Conservation (phyloP, 306 rosid genomes). For the Inga laurina region DNA sequence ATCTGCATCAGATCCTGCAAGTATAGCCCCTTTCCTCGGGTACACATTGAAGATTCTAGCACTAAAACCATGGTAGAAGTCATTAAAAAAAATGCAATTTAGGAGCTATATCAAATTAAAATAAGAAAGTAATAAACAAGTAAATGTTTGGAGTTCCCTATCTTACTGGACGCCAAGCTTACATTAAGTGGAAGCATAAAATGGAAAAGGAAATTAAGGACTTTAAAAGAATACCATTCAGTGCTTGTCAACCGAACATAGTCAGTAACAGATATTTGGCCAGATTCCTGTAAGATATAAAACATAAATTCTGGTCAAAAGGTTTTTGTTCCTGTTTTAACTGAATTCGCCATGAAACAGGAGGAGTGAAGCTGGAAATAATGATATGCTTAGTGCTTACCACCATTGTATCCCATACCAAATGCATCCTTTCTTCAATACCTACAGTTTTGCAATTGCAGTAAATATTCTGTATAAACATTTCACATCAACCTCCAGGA, state of each 20-base stretch:
- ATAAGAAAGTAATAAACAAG: neutral
- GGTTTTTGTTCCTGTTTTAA: slow-evolving; percentile 17
- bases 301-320: slow-evolving; percentile 25
- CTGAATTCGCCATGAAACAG: neutral
- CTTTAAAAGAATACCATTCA: slow-evolving; percentile 64
- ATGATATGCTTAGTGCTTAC: slow-evolving; percentile 58
- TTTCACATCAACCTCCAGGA: slow-evolving; percentile 27
- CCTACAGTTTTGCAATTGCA: slow-evolving; percentile 54
- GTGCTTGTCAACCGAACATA: slow-evolving; percentile 86
- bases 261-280: slow-evolving; percentile 82
- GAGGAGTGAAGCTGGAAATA: slow-evolving; percentile 20
- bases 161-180: neutral
- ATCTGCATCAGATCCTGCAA: slow-evolving; percentile 94
- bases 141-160: neutral
- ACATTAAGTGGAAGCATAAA: neutral
- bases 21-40: slow-evolving; percentile 81
- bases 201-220: neutral
- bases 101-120: slow-evolving; percentile 22
- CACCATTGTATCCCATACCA: slow-evolving; percentile 95
- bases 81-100: slow-evolving; percentile 4
- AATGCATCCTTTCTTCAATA: slow-evolving; percentile 94
- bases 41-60: slow-evolving; percentile 91
- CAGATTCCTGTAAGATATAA: slow-evolving; percentile 70
- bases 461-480: slow-evolving; percentile 21
- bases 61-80: slow-evolving; percentile 47